Evolutionary conservation across 306 rosid species (phyloP), one percentile per base, ranked within the genome.

Genomic region (Prunus mume): DNA sequence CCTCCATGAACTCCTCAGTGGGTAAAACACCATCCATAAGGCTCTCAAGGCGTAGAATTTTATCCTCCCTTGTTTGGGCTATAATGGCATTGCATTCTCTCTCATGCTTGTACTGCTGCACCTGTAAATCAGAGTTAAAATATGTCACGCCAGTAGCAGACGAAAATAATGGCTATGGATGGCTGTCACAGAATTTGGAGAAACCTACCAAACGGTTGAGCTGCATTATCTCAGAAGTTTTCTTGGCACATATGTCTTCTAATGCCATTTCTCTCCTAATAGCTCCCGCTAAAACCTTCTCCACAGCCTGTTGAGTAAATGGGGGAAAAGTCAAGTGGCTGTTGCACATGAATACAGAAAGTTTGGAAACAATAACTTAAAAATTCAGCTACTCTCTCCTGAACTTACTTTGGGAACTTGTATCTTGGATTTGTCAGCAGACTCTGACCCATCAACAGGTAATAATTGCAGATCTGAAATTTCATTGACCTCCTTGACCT

Each of bases 221-320:
- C 86, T 91, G 97, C 85, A 76, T 69, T 77, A 96, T 90, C 86
- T 96, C 96, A 71, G 79, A 83, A 80, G 77, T 86, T 84, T 91
- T 93, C 85, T 85, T 96, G 83, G 92, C 85, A 90, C 97, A 93
- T 79, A 89, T 74, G 65, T 93, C 96, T 83, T 91, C 98, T 68
- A 96, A 89, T 46, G 96, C 99, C 99, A 96, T 88, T 84, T 96
- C 99, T 88, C 99, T 89, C 87, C 99, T 88, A 74, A 93, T 89
- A 65, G 99, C 90, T 69, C 90, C 99, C 9, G 98, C 98, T 86
- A 96, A 89, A 80, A 93, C 96, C 89, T 96, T 93, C 82, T 93
- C 93, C 60, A 87, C 93, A 32, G 90, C 96, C 99, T 96, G 83
- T 47, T 52, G 57, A 20, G 65, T 43, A 75, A 58, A 67, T 7